Base-by-base conservation (phyloP, 257 asterid genomes). In the Cinchona pubescens region DNA sequence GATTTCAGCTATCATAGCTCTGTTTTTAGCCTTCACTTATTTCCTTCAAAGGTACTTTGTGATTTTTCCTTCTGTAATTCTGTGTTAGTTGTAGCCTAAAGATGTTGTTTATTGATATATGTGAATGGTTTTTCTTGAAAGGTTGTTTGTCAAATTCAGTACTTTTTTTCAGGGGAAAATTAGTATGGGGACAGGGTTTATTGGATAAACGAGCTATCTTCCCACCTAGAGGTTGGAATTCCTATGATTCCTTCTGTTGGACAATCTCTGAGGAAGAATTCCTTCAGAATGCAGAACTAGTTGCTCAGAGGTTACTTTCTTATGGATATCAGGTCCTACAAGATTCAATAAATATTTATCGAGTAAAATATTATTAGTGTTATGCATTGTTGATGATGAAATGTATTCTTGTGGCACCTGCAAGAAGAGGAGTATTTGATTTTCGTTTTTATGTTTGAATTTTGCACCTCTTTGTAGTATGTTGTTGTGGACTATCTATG, bases 151-250 rank as follows among this genome's bases (percentile, higher is more conserved):
- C 11, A 7, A 13, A 9, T n/a, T 5, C 7, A 9, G 25, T 5
- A n/a, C n/a, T n/a, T 56, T 0, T 25, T 56, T 7, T 53, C 69
- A 79, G 45, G 45, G 45, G 45, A 40, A 40, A 40, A 40, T 40
- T 82, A 76, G 53, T 69, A 77, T 89, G 97, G 84, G 82, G 53
- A 72, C 45, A 60, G 63, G 86, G 81, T 69, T 85, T 59, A 69
- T 56, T 60, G 48, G 87, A 81, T 79, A 83, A 75, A 78, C 87
- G 49, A 72, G 96, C 97, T 51, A 79, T 78, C 78, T 65, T 83
- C 35, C 98, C 97, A 14, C 99, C 99, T 35, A 86, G 97, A 77
- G 99, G 99, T 51, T 95, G 99, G 99, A 92, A 95, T 77, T 95
- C 99, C 4, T 95, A 91, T 60, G 99, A 95, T 85, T 95, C 99